A percentile compares a stretch with the other conserved stretches of the same genome.
phyloP scores from a whole-genome alignment of 176 grass and related monocot genomes.

The Ananas comosus region DNA sequence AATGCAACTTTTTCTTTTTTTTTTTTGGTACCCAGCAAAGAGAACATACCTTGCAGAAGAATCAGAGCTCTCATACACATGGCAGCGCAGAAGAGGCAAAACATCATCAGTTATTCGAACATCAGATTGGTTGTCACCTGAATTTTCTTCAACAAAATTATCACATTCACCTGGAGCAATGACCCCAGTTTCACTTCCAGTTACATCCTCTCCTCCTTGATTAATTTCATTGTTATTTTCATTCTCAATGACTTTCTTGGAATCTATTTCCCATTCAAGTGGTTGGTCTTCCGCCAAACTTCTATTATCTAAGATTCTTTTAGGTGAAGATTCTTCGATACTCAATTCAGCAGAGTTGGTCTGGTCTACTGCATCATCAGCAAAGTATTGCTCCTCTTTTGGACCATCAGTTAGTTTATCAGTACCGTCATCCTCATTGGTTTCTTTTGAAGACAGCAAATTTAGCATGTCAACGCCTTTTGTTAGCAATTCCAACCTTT shows the following conservation, averaged over 20 bases:
- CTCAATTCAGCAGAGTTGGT: slow-evolving; percentile 38
- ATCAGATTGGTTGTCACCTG: slow-evolving; percentile 23
- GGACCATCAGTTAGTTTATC: slow-evolving; percentile 33
- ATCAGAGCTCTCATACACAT: slow-evolving; percentile 61
- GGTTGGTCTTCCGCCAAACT: slow-evolving; percentile 24
- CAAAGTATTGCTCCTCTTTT: slow-evolving; percentile 23
- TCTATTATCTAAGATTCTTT: slow-evolving; percentile 23
- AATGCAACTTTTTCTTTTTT: neutral
- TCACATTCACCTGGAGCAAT: slow-evolving; percentile 12
- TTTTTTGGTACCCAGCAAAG: slow-evolving; percentile 2
- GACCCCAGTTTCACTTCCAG: slow-evolving; percentile 13
- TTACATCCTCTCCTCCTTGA: slow-evolving; percentile 20
- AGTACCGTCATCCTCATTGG: slow-evolving; percentile 35
- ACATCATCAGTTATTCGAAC: slow-evolving; percentile 35
- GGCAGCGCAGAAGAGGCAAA: slow-evolving; percentile 63
- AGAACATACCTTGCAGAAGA: slow-evolving; percentile 61
- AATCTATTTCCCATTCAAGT: slow-evolving; percentile 27
- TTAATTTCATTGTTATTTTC: slow-evolving; percentile 20
- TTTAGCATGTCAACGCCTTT: slow-evolving; percentile 71
- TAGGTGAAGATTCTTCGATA: slow-evolving; percentile 22
- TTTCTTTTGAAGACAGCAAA: slow-evolving; percentile 57
- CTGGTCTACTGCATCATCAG: slow-evolving; percentile 22
- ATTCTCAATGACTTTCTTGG: slow-evolving; percentile 13
- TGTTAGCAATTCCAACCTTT: slow-evolving; percentile 81
- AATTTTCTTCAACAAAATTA: slow-evolving; percentile 26